Evolutionary conservation across 805 yeast species (phyloP), one percentile per base, ranked within the genome.

Genomic region (Nakazawaea wickerhamii): DNA sequence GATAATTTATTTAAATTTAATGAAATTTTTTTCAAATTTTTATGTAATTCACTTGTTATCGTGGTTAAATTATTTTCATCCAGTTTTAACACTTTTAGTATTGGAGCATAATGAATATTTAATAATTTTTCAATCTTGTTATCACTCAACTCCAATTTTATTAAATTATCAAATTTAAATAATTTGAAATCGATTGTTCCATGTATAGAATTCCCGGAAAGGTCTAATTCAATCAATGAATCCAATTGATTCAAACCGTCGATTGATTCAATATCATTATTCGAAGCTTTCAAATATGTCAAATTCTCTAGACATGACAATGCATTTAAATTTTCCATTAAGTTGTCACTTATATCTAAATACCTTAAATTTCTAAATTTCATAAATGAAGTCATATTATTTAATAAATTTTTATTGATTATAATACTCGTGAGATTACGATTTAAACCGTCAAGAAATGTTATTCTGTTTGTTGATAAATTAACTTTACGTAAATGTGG

Each of bases 361-460:
- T 55, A 50, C 43, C 73, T 77, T 26, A 76, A 57, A 43, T 71
- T 65, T 19, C 51, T 57, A 48, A 65, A 63, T 6, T 57, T 58
- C 20, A 50, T 48, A 44, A 73, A 73, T 4, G 71, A 60, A 2
- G 76, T 61, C 37, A 72, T 48, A 45, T 62, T 63, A 25, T 62
- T 65, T 22, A 76, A 56, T 17, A 44, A 44, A 52, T 76, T 76
- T 36, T 54, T 43, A 2, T 66, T 53, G n/a, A 71, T 48, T 38
- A 64, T 55, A 36, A 76, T 49, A 22, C 63, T 58, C 50, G 70
- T 65, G 1, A 70, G 49, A 1, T 51, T 45, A 7, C 45, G 44
- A 1, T 80, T 78, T 18, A 75, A 52, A 0, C 81, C 81, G 21
- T 69, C 70, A 8, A 68, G 51, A 49, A 61, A 73, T 17, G 59